Evolutionary conservation across 1,284 basidiomycete species (phyloP).

Genomic region (Apiotrichum gamsii): DNA sequence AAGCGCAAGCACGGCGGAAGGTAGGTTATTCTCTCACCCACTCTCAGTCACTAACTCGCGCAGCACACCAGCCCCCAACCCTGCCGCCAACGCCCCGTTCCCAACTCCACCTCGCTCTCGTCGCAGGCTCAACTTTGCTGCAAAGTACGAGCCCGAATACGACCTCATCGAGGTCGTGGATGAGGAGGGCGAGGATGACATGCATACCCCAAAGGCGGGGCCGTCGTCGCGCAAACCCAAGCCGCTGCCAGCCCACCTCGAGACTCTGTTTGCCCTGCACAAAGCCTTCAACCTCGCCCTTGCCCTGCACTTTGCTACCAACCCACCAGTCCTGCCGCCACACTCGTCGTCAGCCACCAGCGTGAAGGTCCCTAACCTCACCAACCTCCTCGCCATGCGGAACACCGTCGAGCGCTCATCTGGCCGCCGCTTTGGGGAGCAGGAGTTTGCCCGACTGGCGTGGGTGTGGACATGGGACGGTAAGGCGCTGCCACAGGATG

Average conservation of each 20-base stretch:
- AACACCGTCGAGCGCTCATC: conserved; percentile 43
- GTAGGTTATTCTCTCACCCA: too few relatives aligned
- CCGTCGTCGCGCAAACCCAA: neutral
- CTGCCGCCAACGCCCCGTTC: conserved; percentile 6
- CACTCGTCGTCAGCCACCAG: conserved; percentile 28
- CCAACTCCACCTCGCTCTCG: conserved; percentile 6
- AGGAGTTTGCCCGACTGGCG: conserved; percentile 42
- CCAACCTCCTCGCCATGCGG: conserved; percentile 38
- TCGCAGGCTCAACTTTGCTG: neutral
- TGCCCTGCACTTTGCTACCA: conserved; percentile 43
- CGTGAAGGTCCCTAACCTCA: conserved; percentile 39
- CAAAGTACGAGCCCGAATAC: too few relatives aligned
- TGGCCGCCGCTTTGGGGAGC: conserved; percentile 37
- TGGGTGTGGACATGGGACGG: conserved; percentile 49
- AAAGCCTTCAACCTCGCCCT: conserved; percentile 45
- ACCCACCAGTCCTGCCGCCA: conserved; percentile 46
- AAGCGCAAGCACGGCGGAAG: neutral
- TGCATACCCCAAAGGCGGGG: neutral
- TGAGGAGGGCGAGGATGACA: neutral
- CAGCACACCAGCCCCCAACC: conserved; percentile 3
- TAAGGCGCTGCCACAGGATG: conserved; percentile 21
- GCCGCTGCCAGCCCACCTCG: conserved; percentile 39
- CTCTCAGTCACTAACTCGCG: too few relatives aligned
- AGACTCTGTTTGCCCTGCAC: conserved; percentile 42
- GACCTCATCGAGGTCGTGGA: neutral